These are phyloP conservation scores for Turritis glabra DNA, from an alignment of 345 rosid species.

Conservation along the genomic window DNA sequence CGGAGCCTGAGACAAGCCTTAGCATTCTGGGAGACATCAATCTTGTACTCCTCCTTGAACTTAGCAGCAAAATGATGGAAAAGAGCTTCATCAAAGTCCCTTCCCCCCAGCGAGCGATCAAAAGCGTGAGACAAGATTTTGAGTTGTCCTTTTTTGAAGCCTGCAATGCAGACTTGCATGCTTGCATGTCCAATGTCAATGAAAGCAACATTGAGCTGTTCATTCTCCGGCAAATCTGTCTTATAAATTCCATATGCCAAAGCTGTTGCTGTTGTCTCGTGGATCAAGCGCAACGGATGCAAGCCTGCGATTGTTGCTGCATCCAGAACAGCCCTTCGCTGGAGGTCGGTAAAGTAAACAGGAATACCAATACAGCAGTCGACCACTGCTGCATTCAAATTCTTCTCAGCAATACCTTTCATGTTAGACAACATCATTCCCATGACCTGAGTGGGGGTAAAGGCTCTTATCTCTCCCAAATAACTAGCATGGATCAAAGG, in stretches of 20 bases:
- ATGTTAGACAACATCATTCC: constrained; percentile 86
- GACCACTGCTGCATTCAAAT: constrained; percentile 78
- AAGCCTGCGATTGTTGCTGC: constrained; percentile 94
- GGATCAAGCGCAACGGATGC: constrained; percentile 81
- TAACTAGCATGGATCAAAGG: constrained; percentile 85
- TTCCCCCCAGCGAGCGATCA: constrained; percentile 85
- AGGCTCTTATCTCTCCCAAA: constrained; percentile 75
- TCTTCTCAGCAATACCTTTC: constrained; percentile 86
- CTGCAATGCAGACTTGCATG: constrained; percentile 98
- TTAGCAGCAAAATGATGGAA: constrained; percentile 74
- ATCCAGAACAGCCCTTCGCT: constrained; percentile 90
- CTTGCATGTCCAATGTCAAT: constrained; percentile 92
- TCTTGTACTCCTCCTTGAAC: constrained; percentile 87
- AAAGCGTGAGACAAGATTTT: constrained; percentile 76
- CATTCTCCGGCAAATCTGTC: constrained; percentile 91
- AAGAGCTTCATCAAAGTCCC: constrained; percentile 91
- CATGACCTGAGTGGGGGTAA: constrained; percentile 86
- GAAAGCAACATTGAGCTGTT: constrained; percentile 80
- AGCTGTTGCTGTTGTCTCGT: constrained; percentile 94
- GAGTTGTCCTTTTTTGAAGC: constrained; percentile 82
- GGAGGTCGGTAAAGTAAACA: constrained; percentile 85
- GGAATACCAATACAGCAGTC: constrained; percentile 98
- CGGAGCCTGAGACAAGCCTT: constrained; percentile 86
- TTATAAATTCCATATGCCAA: constrained; percentile 96
- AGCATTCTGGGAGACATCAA: constrained; percentile 85